Percentiles rank a stretch among this genome's conserved stretches.
Conservation (phyloP, 768 basidiomycete genomes). For the Russula sp. region DNA sequence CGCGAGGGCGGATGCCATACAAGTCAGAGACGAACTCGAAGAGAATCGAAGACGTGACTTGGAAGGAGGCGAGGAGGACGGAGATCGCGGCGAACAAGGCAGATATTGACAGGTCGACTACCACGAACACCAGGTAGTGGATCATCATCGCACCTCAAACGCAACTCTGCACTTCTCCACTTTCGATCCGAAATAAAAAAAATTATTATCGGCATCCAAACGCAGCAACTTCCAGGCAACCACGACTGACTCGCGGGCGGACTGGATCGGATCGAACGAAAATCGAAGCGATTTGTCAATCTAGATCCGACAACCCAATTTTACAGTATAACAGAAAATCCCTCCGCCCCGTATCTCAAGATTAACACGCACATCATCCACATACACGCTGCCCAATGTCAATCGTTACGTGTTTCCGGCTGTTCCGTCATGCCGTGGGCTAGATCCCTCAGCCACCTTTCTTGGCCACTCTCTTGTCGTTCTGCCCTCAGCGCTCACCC, state of each 20-base stretch:
- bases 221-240: not conserved
- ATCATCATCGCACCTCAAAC: not conserved
- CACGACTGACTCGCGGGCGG: not conserved
- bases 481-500: no score
- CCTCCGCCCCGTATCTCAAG: not conserved
- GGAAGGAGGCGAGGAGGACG: conserved; percentile 14
- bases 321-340: not conserved
- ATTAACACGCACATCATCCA: conserved; percentile 4
- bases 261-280: not conserved
- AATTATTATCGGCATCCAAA: no score
- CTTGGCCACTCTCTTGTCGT: not conserved
- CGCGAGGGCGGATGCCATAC: conserved; percentile 22
- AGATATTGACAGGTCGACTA: conserved; percentile 13
- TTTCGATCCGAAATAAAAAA: no score
- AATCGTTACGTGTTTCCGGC: conserved; percentile 1
- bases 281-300: conserved; percentile 1
- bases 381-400: not conserved
- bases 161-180: no score
- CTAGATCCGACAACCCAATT: conserved; percentile 5
- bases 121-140: not conserved
- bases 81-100: conserved; percentile 15
- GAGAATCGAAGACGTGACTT: conserved; percentile 6
- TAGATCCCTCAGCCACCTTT: not conserved
- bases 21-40: conserved; percentile 19
- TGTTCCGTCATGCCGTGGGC: not conserved